These are phyloP conservation scores for Capronia coronata DNA, from an alignment of 2,329 filamentous ascomycete species.

Conservation along the genomic window DNA sequence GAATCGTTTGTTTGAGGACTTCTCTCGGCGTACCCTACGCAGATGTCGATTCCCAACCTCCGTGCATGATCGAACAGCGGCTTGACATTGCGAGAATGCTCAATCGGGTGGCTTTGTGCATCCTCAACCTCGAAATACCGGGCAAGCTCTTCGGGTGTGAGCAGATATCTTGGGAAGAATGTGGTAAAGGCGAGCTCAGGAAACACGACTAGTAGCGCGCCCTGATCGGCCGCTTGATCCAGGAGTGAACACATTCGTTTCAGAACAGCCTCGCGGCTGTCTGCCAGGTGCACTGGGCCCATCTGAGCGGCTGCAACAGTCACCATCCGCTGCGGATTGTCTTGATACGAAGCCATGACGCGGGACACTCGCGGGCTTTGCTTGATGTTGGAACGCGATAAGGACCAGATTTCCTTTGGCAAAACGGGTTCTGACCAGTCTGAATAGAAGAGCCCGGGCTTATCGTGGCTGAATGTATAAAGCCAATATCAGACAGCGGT, in stretches of 20 bases:
- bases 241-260: constrained; percentile 47
- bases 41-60: constrained; percentile 44
- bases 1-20: constrained; percentile 33
- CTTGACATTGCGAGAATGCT: constrained; percentile 39
- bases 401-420: no score
- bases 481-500: no score
- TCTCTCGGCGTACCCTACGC: constrained; percentile 48
- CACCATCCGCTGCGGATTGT: neutral
- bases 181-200: constrained; percentile 51
- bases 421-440: no score
- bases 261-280: constrained; percentile 39
- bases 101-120: constrained; percentile 30
- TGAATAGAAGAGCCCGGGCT: no score
- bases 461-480: no score
- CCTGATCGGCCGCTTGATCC: constrained; percentile 38
- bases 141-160: constrained; percentile 42
- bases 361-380: no score
- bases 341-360: neutral
- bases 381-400: no score
- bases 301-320: constrained; percentile 48
- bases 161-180: constrained; percentile 50
- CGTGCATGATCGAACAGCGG: constrained; percentile 45
- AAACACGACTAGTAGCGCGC: constrained; percentile 46
- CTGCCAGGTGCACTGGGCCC: constrained; percentile 41
- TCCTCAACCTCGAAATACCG: constrained; percentile 43